Base-by-base conservation (phyloP, 257 asterid genomes). In the Solanum paucissectum region DNA sequence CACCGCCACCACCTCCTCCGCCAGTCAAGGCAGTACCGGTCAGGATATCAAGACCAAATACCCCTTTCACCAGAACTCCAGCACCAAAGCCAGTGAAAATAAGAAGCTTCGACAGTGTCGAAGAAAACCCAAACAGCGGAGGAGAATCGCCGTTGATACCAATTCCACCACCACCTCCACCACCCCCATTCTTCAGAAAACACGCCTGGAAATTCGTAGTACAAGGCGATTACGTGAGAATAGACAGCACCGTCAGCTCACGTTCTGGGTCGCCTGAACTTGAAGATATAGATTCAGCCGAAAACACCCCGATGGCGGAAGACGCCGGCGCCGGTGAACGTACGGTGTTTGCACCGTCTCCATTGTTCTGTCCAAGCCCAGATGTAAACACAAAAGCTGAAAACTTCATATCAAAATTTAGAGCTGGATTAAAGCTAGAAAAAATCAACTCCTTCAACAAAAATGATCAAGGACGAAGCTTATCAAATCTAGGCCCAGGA, bases 351-450 rank as follows among this genome's bases (percentile, higher is more conserved):
- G 95, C 92, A 3, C 88, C 94, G 42, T 90, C 98, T 84, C 93
- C 97, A 81, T 85, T 92, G 92, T 95, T 91, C 91, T 95, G 95
- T 68, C 90, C 95, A 20, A 97, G 98, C 91, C 99, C 98, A 23
- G 98, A 95, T 88, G 98, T 97, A 55, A 76, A 97, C 90, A 88
- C 95, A 10, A 95, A 97, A 88, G 98, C 98, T 8, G 99, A 95
- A 87, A 94, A 92, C 89, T 97, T 97, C 91, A 97, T 95, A 52
- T 90, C 94, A 10, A 95, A 87, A 62, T 92, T 92, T 82, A 87
- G 93, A 75, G 94, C 93, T 60, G 93, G 93, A 37, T 62, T 92
- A 86, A 92, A 92, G 87, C 92, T 86, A 3, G 94, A 92, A 86
- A 92, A 91, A 69, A 60, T 90, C 18, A 83, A 92, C 37, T 92